Evolutionary conservation across 2,329 filamentous ascomycete species (phyloP), one percentile per base, ranked within the genome.

Genomic region (Fragosphaeria purpurea): DNA sequence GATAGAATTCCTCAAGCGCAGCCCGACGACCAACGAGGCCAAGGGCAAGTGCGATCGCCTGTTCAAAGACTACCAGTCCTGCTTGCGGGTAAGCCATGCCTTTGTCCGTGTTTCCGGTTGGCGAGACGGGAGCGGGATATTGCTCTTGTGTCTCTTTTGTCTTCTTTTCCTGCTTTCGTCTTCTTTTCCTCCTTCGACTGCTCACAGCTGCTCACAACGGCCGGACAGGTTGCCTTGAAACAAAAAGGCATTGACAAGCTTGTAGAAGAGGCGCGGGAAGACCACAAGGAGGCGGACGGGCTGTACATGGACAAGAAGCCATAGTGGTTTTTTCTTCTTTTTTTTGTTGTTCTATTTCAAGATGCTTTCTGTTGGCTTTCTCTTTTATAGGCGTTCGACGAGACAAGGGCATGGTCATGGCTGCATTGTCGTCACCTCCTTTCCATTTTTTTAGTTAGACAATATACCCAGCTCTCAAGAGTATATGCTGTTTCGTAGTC

Each of bases 201-300:
- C 44, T 47, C 13, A 48, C 32, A 39, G 1, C 6, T n/a, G 37
- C 5, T 6, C 12, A 37, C 11, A 37, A 7, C 11, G 4, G 13
- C 31, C 42, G 42, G 7, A 5, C 57, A 96, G 90, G 83, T 81
- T 70, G 89, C 85, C 4, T 74, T 98, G 46, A 94, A 93, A 67
- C 82, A 88, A 51, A 80, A 86, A 60, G 93, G 93, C 51, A 95
- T 98, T 63, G 89, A 97, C 67, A 87, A 85, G 60, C 86, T 97
- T 74, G 73, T 98, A 9, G 87, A 90, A 7, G 93, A 97, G 60
- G 91, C 91, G 13, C 77, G 90, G 53, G 88, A 93, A 58, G 87
- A 90, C 62, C 90, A 88, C 60, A 87, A 82, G 61, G 93, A 97
- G 58, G 93, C 88, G 55, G 91, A 97, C 64, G 72, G 80, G 9